A percentile compares a stretch with the other conserved stretches of the same genome.
Evolutionary conservation across 148 eudicot genomes (phyloP).

Genomic region (Heliosperma pusillum): DNA sequence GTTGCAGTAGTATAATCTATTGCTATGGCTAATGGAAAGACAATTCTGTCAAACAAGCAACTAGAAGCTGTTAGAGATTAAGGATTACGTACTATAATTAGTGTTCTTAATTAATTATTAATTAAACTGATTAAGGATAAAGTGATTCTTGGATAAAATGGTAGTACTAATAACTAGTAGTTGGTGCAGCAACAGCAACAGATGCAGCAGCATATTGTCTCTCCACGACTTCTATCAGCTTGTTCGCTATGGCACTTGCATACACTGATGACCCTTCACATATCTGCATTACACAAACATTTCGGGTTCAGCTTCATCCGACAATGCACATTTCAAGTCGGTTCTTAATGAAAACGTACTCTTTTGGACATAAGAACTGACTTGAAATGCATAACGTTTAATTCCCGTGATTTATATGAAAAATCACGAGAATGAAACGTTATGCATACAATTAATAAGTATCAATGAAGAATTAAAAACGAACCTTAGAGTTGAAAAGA

Average conservation of each 20-base stretch:
- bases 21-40: neutral
- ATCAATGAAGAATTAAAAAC: neutral
- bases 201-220: conserved; percentile 50
- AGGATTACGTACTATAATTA: conserved; percentile 7
- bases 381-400: no score
- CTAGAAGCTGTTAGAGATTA: conserved; percentile 13
- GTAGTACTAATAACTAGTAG: conserved; percentile 19
- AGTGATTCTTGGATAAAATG: neutral
- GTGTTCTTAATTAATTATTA: neutral
- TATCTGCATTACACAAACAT: conserved; percentile 42
- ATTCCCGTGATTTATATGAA: no score
- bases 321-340: no score
- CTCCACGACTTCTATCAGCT: conserved; percentile 77
- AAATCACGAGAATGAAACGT: no score
- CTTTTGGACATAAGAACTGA: no score
- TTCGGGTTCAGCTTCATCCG: no score
- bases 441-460: no score
- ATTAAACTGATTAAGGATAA: neutral
- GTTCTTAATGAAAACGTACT: no score
- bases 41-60: conserved; percentile 9
- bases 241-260: conserved; percentile 93
- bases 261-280: conserved; percentile 86
- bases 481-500: conserved; percentile 86
- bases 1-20: neutral
- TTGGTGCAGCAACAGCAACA: conserved; percentile 26